These are phyloP conservation scores for Setaria viridis DNA, from an alignment of 202 grass and related monocot genomes.

Conservation along the genomic window DNA sequence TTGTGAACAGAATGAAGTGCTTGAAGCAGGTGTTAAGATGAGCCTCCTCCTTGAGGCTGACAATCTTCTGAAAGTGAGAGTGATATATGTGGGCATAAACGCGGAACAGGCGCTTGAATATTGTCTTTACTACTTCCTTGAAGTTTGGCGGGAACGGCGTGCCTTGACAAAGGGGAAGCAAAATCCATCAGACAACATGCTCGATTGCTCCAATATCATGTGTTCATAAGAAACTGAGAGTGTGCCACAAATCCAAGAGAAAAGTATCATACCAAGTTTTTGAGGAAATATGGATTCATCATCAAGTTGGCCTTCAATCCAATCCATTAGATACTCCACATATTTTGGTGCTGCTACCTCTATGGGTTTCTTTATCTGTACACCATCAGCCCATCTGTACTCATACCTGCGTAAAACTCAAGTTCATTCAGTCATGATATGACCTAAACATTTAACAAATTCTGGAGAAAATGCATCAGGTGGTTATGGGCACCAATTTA, in stretches of 20 bases:
- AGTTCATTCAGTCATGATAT: constrained; percentile 7
- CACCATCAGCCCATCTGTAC: constrained; percentile 99
- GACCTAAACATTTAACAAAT: constrained; percentile 28
- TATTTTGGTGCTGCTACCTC: constrained; percentile 99
- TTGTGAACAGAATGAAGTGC: constrained; percentile 99
- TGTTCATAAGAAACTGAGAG: constrained; percentile 1
- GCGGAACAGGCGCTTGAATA: constrained; percentile 96
- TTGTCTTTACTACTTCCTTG: constrained; percentile 98
- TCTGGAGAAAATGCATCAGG: constrained; percentile 3
- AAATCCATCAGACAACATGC: constrained; percentile 7
- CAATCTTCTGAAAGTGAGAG: constrained; percentile 99
- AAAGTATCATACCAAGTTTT: constrained; percentile 73
- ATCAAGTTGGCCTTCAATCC: constrained; percentile 98
- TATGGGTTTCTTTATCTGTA: constrained; percentile 98
- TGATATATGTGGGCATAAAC: constrained; percentile 99
- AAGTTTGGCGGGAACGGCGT: constrained; percentile 94
- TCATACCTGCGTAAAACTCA: constrained; percentile 75
- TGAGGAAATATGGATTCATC: constrained; percentile 98
- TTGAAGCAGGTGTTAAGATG: constrained; percentile 99
- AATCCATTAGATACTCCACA: constrained; percentile 98
- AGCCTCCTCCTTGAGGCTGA: constrained; percentile 98
- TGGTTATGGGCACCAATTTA: constrained; percentile 28
- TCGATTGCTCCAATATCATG: constrained; percentile 21
- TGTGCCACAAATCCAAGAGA: background rate
- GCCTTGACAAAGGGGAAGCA: constrained; percentile 49